Base-by-base conservation (phyloP, 129 eudicot species). In the Pulicaria dysenterica region DNA sequence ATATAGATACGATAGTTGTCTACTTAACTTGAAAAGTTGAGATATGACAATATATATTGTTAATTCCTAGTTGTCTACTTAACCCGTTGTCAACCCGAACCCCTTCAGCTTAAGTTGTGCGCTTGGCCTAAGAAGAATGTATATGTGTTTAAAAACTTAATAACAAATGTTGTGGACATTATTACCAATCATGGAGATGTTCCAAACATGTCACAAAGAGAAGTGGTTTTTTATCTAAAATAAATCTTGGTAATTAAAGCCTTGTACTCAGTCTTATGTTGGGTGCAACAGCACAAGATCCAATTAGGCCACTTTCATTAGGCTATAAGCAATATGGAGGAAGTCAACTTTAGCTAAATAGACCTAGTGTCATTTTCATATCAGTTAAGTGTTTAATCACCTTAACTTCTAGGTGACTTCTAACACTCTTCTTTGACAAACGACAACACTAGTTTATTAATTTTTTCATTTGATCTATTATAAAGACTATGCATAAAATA, bases 291-390 rank as follows among this genome's bases (percentile, higher is more conserved):
- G 58, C 69, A 69, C 71, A 77, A 62, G 43, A 77, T 59, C 47
- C 45, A 70, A 38, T 61, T 77, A 70, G 73, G 64, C 77, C 77
- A 70, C 77, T 78, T 78, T 78, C 45, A 70, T 78, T 78, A 78
- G 77, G 82, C 72, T 36, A 63, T 64, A 78, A 78, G 82, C 73
- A 78, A 78, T 62, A 78, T 51, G 31, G 1, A 24, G 11, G 4
- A 78, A 78, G 82, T 78, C 82, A 78, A 78, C 77, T 78, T n/a
- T 44, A 34, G 59, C 34, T 70, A 38, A 73, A 62, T 70, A 61
- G 82, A 78, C 70, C 82, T 46, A 70, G 67, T 62, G 77, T 78
- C 82, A 63, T 70, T 53, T 78, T 70, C 82, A 24, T 78, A 43
- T 78, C 36, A 53, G 51, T 61, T 61, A 34, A 62, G 78, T 73